Evolutionary conservation across 2,329 filamentous ascomycete genomes (phyloP).

Genomic region (Trichoderma polysporum): DNA sequence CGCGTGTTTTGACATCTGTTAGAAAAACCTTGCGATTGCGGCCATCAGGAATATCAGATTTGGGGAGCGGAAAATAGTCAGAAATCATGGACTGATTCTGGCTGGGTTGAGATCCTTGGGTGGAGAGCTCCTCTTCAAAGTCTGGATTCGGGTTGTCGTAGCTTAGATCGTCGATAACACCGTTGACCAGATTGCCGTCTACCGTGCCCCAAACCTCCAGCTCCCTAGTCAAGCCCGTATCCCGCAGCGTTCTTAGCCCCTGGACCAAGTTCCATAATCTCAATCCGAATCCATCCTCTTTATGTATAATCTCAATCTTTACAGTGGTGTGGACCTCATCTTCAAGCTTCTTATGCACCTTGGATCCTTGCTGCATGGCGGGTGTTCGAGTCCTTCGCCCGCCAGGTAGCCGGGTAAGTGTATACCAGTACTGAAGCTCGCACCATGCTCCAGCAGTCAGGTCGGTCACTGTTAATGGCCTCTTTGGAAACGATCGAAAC

Average conservation of each 20-base stretch:
- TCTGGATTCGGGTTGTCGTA: constrained; percentile 72
- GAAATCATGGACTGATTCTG: constrained; percentile 41
- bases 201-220: constrained; percentile 83
- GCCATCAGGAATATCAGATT: neutral
- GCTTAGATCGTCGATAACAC: constrained; percentile 84
- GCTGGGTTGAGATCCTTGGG: constrained; percentile 31
- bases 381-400: constrained; percentile 73
- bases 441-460: constrained; percentile 91
- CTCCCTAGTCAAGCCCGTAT: constrained; percentile 71
- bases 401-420: constrained; percentile 66
- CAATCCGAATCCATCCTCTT: constrained; percentile 80
- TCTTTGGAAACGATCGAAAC: constrained; percentile 75
- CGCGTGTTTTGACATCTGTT: constrained; percentile 84
- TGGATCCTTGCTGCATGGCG: constrained; percentile 81
- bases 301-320: constrained; percentile 66
- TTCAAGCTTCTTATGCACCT: constrained; percentile 79
- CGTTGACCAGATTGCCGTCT: constrained; percentile 80
- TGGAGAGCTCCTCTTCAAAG: constrained; percentile 60
- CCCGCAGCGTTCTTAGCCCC: constrained; percentile 70
- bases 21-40: constrained; percentile 59
- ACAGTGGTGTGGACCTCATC: constrained; percentile 80
- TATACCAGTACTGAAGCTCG: constrained; percentile 91
- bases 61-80: constrained; percentile 40
- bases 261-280: constrained; percentile 90
- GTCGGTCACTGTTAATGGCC: constrained; percentile 83